Evolutionary conservation across 805 yeast species (phyloP).

Genomic region (Monosporozyma yasuniensis): DNA sequence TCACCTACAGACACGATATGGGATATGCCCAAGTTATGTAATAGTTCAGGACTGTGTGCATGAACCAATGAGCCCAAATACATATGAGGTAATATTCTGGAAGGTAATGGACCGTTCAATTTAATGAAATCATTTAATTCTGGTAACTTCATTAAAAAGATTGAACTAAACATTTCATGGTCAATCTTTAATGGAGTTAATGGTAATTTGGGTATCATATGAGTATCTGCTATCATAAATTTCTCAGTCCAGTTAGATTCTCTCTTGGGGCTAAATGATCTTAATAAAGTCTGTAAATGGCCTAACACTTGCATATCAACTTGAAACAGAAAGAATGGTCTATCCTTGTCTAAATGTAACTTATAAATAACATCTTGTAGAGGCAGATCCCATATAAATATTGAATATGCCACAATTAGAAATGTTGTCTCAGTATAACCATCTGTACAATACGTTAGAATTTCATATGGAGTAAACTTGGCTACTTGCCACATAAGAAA

Average conservation of each 20-base stretch:
- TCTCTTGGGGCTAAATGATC: constrained; percentile 48
- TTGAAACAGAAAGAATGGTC: constrained; percentile 80
- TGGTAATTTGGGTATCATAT: constrained; percentile 1
- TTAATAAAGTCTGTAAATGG: constrained; percentile 54
- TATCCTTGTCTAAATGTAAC: constrained; percentile 51
- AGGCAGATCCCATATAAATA: constrained; percentile 53
- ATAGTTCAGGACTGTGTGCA: constrained; percentile 61
- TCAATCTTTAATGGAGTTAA: constrained; percentile 15
- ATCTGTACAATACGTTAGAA: constrained; percentile 71
- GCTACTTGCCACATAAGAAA: constrained; percentile 34
- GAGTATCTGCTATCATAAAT: background rate
- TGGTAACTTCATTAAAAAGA: constrained; percentile 25
- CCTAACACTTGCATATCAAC: constrained; percentile 60
- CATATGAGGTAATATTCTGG: constrained; percentile 71
- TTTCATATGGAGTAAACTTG: constrained; percentile 27
- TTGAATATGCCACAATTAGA: constrained; percentile 58
- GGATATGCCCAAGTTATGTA: constrained; percentile 56
- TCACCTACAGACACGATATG: constrained; percentile 86
- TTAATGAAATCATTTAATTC: constrained; percentile 23
- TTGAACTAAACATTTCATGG: constrained; percentile 29
- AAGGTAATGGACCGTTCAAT: constrained; percentile 66
- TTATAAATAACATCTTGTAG: constrained; percentile 58
- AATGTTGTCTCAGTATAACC: constrained; percentile 89
- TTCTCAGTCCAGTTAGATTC: constrained; percentile 6
- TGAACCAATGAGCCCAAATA: constrained; percentile 79